Conservation (phyloP, 495 filamentous ascomycete species). For the Pyronema omphalodes region DNA sequence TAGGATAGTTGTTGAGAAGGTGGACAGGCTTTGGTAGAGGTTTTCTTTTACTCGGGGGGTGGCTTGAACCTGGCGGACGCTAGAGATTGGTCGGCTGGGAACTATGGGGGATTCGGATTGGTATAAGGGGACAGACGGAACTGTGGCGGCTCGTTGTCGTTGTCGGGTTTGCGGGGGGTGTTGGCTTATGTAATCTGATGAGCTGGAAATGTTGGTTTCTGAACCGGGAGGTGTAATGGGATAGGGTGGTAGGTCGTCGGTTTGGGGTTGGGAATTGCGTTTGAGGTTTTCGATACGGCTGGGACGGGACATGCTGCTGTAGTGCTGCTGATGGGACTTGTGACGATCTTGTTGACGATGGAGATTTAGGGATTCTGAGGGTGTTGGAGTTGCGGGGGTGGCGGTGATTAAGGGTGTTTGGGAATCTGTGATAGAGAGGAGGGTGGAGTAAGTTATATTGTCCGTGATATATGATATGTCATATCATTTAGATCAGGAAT, state of each 20-base stretch:
- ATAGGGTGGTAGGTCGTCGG: constrained; percentile 11
- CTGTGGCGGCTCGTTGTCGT: constrained; percentile 6
- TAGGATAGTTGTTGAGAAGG: constrained; percentile 82
- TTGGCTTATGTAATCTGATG: constrained; percentile 13
- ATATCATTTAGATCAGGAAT: too few relatives aligned
- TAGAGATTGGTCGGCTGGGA: too few relatives aligned
- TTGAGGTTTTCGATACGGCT: constrained; percentile 4
- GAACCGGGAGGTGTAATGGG: constrained; percentile 8
- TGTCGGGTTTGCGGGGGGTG: constrained; percentile 7
- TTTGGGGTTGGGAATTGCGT: neutral
- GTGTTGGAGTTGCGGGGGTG: constrained; percentile 17
- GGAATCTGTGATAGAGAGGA: constrained; percentile 5
- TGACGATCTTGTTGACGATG: too few relatives aligned
- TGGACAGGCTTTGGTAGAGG: constrained; percentile 61
- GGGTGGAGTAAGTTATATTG: neutral
- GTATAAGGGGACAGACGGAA: neutral
- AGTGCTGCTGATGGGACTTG: too few relatives aligned
- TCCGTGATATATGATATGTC: too few relatives aligned
- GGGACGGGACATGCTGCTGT: too few relatives aligned
- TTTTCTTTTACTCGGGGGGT: constrained; percentile 28
- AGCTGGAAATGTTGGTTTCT: neutral
- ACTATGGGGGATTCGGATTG: too few relatives aligned
- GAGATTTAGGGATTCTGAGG: neutral
- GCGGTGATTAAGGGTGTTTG: constrained; percentile 18
- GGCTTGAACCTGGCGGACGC: too few relatives aligned